Base-by-base conservation (phyloP, 2,329 filamentous ascomycete genomes). In the Hypoxylon sp. region DNA sequence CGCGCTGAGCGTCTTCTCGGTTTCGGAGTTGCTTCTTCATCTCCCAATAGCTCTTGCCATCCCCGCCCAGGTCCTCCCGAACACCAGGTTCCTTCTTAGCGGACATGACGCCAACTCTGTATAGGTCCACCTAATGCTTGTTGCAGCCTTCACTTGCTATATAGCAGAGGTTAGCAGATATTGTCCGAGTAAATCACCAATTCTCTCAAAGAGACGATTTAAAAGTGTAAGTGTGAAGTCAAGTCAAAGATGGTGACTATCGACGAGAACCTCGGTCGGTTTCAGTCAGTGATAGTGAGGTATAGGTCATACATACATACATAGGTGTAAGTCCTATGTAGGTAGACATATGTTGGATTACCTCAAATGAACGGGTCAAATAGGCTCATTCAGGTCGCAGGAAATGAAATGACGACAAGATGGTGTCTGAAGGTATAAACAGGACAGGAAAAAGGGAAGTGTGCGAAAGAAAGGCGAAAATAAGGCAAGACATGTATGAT, bases 31-130 rank as follows among this genome's bases (percentile, higher is more conserved):
- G 52, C 43, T 63, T 71, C 21, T 66, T 72, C n/a, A 45, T 68
- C 23, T 75, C 69, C 73, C 73, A 74, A 53, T 74, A 72, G 58
- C 60, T n/a, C 63, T 70, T 45, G 74, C 70, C 60, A 73, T 66
- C 2, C n/a, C 66, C 69, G n/a, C 65, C 61, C 70, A 64, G 73
- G 43, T 76, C 71, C 53, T 67, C 49, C 25, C 57, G 60, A 50
- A 65, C 68, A 41, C 30, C 45, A 25, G 65, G 52, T n/a, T 71
- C 71, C 46, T 67, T 68, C 51, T 71, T 68, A 17, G 65, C 65
- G 30, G 74, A 73, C 75, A 76, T 76, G 34, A 36, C 53, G 67
- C 45, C 57, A 48, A 45, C 62, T 51, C 28, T 45, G 50, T 53
- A 52, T 46, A 51, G 21, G 56, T 49, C 63, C 52, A 21, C 56